Conservation (phyloP, 495 filamentous ascomycete genomes). For the Rostrohypoxylon terebratum region DNA sequence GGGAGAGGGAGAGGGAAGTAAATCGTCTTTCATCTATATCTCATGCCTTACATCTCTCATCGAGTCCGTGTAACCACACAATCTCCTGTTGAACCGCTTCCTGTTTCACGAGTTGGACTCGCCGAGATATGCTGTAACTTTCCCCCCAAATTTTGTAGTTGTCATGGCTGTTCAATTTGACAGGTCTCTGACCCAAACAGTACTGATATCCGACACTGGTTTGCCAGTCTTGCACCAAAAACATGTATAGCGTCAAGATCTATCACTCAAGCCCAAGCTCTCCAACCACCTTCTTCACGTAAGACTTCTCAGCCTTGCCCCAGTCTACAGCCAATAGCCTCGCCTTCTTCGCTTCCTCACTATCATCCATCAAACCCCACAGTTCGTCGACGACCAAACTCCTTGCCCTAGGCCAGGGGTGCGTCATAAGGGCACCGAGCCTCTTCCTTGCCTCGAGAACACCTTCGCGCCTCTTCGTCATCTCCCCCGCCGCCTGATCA, state of each 20-base stretch:
- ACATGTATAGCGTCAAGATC: not conserved
- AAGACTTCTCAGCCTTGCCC: conserved; percentile 55
- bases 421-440: conserved; percentile 58
- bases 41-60: not conserved
- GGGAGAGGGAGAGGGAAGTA: not conserved
- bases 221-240: not conserved
- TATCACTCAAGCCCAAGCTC: conserved; percentile 50
- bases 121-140: not conserved
- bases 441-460: conserved; percentile 55
- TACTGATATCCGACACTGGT: not conserved
- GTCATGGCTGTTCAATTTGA: not conserved
- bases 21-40: not conserved
- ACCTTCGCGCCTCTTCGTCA: conserved; percentile 46
- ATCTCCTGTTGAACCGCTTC: not conserved
- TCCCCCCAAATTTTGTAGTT: not conserved
- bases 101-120: not conserved
- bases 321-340: conserved; percentile 57
- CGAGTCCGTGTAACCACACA: not conserved
- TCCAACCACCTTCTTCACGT: conserved; percentile 48
- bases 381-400: conserved; percentile 61
- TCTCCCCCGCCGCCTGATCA: conserved; percentile 17
- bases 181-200: not conserved
- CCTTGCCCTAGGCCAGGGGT: conserved; percentile 61
- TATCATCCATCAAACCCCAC: conserved; percentile 52
- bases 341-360: conserved; percentile 15